Evolutionary conservation across 371 early-diverging fungal species (phyloP), one percentile per base, ranked within the genome.

Genomic region (Mortierella sp.): DNA sequence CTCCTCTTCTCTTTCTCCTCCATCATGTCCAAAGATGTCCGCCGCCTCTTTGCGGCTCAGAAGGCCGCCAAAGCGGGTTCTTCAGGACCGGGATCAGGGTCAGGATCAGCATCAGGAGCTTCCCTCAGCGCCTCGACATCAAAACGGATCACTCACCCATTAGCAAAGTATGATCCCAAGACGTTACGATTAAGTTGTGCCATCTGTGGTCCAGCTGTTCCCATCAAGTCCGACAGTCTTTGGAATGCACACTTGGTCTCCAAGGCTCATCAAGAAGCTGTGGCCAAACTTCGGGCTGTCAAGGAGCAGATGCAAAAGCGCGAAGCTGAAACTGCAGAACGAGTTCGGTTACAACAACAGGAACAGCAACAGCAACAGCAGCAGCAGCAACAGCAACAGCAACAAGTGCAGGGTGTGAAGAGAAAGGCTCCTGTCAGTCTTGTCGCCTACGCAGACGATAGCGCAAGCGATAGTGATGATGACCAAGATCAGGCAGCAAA

Each of bases 211-310:
- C 77, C 77, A 4, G 52, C 31, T 14, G 59, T 59, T 0, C 62
- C 58, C 52, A 76, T 76, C 45, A 76, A 65, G 50, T 76, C 77
- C 14, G 77, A 76, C 41, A 65, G 51, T 21, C 70, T 76, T n/a
- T 76, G 77, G 77, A 76, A 66, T 41, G 77, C 77, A 16, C 77
- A 76, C 31, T 50, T 76, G 54, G 70, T 76, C 62, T 76, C 77
- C 28, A 76, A 76, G 21, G 29, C 66, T 28, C 77, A 76, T 43
- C 66, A 65, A 27, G 77, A 76, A 17, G 70, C 77, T 8, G 77
- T 76, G 27, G 59, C 70, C 9, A 68, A 69, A 31, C 53, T 76
- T 17, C 34, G 77, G 19, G 77, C 77, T 6, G 66, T 76, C 52
- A 76, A 76, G 44, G 77, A 76, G 24, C 77, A 76, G 54, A 65